Percentiles rank a stretch among this genome's conserved stretches.
These are phyloP conservation scores for Mesembryanthemum crystallinum DNA, from an alignment of 148 eudicot genomes.

Conservation along the genomic window DNA sequence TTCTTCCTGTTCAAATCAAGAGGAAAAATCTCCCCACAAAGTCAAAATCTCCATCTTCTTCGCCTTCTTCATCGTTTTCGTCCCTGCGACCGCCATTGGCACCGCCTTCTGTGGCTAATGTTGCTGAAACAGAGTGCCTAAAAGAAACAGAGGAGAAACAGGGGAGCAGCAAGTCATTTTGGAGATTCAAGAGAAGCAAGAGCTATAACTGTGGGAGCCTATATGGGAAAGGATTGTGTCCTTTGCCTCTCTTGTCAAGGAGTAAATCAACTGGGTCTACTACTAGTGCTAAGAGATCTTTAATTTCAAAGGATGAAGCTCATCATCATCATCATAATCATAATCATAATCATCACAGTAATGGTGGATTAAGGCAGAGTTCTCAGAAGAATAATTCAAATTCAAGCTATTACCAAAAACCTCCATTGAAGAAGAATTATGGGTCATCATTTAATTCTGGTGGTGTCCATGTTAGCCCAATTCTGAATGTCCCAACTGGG, in stretches of 20 bases:
- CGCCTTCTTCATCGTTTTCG: slow-evolving; percentile 8
- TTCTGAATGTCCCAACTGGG: slow-evolving; percentile 56
- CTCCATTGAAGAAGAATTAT: slow-evolving; percentile 75
- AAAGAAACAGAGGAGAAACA: slow-evolving; percentile 28
- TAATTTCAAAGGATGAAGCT: slow-evolving; percentile 36
- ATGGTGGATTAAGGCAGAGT: slow-evolving; percentile 13
- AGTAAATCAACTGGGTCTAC: slow-evolving; percentile 85
- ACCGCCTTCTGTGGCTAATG: background rate
- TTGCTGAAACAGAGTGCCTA: slow-evolving; percentile 2
- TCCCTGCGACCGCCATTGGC: slow-evolving; percentile 18
- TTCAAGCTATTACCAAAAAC: slow-evolving; percentile 44
- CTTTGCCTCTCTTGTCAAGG: slow-evolving; percentile 62
- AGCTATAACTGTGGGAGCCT: slow-evolving; percentile 70
- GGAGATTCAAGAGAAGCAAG: slow-evolving; percentile 74
- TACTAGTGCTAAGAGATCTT: slow-evolving; percentile 45
- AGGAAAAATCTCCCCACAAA: slow-evolving; percentile 16
- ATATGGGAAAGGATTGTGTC: slow-evolving; percentile 61
- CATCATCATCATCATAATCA: slow-evolving; percentile 15
- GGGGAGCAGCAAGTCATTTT: slow-evolving; percentile 55
- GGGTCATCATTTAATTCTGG: slow-evolving; percentile 35
- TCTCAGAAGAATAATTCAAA: slow-evolving; percentile 13
- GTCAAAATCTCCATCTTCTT: slow-evolving; percentile 6
- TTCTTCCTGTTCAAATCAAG: slow-evolving; percentile 58
- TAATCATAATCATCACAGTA: slow-evolving; percentile 3
- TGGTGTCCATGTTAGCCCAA: no score